Conservation (phyloP, 495 filamentous ascomycete species). For the Ramalina peruviana region DNA sequence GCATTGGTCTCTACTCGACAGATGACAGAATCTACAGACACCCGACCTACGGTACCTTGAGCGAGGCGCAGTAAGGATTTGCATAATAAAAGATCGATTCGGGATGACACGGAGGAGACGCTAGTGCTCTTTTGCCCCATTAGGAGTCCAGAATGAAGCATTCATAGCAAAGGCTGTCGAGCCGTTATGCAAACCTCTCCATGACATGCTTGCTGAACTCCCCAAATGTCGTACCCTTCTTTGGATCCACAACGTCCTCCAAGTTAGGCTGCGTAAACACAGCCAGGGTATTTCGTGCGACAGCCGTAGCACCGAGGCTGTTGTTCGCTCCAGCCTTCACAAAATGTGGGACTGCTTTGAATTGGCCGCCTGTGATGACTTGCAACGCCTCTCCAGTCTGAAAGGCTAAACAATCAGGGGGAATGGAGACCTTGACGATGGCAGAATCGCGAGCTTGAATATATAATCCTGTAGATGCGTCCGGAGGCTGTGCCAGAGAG, state of each 20-base stretch:
- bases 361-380: conserved; percentile 72
- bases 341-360: conserved; percentile 93
- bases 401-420: conserved; percentile 80
- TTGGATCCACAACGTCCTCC: conserved; percentile 65
- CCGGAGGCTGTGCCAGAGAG: conserved; percentile 60
- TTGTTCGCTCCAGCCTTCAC: conserved; percentile 52
- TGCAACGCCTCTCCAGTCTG: conserved; percentile 91
- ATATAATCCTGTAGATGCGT: conserved; percentile 75
- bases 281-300: conserved; percentile 86
- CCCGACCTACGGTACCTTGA: too few relatives aligned
- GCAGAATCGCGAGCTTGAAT: conserved; percentile 71
- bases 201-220: conserved; percentile 79
- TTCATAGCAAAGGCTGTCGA: too few relatives aligned
- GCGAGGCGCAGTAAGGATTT: too few relatives aligned
- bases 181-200: conserved; percentile 30
- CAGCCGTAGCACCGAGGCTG: conserved; percentile 26
- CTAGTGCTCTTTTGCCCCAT: background rate
- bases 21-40: too few relatives aligned
- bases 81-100: too few relatives aligned
- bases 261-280: conserved; percentile 97
- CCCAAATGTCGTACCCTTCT: conserved; percentile 62
- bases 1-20: too few relatives aligned
- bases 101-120: background rate
- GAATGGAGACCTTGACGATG: conserved; percentile 78
- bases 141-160: too few relatives aligned